Evolutionary conservation across 202 grass and related monocot genomes (phyloP), one percentile per base, ranked within the genome.

Genomic region (Schoenoplectus tabernaemontani): DNA sequence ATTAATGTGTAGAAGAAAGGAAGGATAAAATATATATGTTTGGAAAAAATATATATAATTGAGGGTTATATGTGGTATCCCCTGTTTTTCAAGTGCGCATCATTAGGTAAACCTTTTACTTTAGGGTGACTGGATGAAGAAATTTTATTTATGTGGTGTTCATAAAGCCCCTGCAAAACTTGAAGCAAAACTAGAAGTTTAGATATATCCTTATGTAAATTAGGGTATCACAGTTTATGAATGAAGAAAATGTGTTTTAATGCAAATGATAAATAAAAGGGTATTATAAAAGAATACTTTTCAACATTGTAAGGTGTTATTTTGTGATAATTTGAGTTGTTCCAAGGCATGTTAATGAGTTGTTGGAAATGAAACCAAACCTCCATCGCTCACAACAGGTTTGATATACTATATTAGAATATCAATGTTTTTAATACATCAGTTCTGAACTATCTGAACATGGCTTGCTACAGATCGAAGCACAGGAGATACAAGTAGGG

Each of bases 401-500:
- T 10, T 48, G 42, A 71, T 12, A 16, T 26, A 46, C 39, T 46
- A 70, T 46, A 70, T 71, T 71, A 4, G 42, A 28, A 71, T 71
- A 71, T 47, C 12, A 15, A 47, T 48, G 39, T 78, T 39, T 59
- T 59, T 26, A 26, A 78, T 59, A 36, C 47, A 64, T 48, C 7
- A 79, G 12, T 62, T 69, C 79, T 78, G 26, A 34, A 84, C 59
- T 71, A 77, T 79, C 57, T 83, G 13, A 80, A 64, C 30, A 79
- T 83, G 33, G 76, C 83, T 75, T 82, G 30, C 77, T 77, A 62
- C 56, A 93, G 91, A 83, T 93, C 82, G 76, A 92, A 87, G 91
- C 94, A 87, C 91, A 90, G 57, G 94, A 87, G 32, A 87, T 97
- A 86, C 87, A 76, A 87, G 91, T 97, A 56, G 89, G 94, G 81